Conservation (phyloP, 495 filamentous ascomycete species). For the Penicillium psychrofluorescens region DNA sequence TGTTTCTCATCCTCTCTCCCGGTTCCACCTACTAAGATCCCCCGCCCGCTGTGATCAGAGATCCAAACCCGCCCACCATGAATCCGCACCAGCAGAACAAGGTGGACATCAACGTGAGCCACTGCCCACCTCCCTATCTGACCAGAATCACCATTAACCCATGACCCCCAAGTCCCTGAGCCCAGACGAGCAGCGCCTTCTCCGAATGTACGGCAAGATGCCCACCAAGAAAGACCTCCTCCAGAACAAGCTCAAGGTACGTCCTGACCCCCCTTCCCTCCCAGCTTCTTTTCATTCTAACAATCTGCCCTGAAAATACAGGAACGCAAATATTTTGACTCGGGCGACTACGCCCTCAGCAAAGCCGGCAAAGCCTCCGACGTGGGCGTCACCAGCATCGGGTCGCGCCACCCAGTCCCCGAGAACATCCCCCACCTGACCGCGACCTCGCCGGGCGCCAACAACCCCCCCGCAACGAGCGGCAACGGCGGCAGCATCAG, state of each 20-base stretch:
- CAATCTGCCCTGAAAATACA: conserved; percentile 18
- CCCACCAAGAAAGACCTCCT: conserved; percentile 93
- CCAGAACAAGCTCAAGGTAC: conserved; percentile 88
- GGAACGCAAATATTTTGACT: conserved; percentile 99
- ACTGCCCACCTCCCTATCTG: conserved; percentile 3
- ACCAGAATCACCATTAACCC: conserved; percentile 6
- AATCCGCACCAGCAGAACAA: conserved; percentile 97
- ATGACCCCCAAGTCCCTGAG: conserved; percentile 59
- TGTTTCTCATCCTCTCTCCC: neutral
- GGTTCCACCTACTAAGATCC: conserved; percentile 4
- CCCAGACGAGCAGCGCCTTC: conserved; percentile 88
- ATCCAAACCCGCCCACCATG: conserved; percentile 45
- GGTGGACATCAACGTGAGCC: conserved; percentile 83
- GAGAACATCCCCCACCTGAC: conserved; percentile 93
- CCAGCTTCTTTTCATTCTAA: neutral
- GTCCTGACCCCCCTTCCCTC: conserved; percentile 2
- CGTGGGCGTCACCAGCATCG: conserved; percentile 87
- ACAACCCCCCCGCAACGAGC: conserved; percentile 24
- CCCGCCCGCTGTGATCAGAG: neutral
- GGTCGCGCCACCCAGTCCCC: conserved; percentile 87
- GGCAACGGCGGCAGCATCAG: conserved; percentile 38
- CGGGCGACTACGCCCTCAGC: conserved; percentile 93
- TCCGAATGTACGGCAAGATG: conserved; percentile 94
- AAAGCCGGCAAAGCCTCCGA: conserved; percentile 97
- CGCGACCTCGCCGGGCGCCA: conserved; percentile 59